These are phyloP conservation scores for Komagataella kurtzmanii DNA, from an alignment of 805 yeast genomes.

Conservation along the genomic window DNA sequence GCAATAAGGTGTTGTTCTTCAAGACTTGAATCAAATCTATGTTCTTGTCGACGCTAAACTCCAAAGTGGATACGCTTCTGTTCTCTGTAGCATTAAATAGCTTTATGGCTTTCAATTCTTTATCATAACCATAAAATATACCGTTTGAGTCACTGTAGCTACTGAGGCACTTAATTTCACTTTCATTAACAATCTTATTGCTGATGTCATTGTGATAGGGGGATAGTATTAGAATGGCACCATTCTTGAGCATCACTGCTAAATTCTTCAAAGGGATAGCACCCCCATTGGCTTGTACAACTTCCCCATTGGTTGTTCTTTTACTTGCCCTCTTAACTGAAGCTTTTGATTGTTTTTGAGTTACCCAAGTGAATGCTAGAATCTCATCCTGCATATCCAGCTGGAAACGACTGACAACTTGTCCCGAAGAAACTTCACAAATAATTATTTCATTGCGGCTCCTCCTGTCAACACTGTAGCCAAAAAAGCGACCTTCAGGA, in stretches of 20 bases:
- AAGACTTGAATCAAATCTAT: constrained; percentile 1
- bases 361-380: constrained; percentile 1
- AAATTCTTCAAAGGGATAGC: not conserved
- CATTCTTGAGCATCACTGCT: constrained; percentile 1
- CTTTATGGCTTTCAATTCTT: constrained; percentile 10
- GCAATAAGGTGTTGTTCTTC: constrained; percentile 10
- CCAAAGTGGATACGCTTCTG: constrained; percentile 10
- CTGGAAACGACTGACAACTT: not conserved
- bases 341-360: not conserved
- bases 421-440: not conserved
- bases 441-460: not conserved
- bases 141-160: constrained; percentile 11
- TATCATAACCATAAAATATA: constrained; percentile 12
- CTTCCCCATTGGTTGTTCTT: not conserved
- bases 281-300: not conserved
- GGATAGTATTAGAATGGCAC: not conserved
- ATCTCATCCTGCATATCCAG: not conserved
- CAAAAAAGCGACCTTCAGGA: not conserved
- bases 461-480: not conserved
- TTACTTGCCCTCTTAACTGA: not conserved
- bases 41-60: constrained; percentile 13
- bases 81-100: constrained; percentile 9
- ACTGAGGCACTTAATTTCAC: constrained; percentile 17
- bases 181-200: constrained; percentile 20
- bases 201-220: constrained; percentile 23